A percentile compares a stretch with the other conserved stretches of the same genome.
Evolutionary conservation across 805 yeast genomes (phyloP).

Genomic region (Saccharomycopsis fibuligera): DNA sequence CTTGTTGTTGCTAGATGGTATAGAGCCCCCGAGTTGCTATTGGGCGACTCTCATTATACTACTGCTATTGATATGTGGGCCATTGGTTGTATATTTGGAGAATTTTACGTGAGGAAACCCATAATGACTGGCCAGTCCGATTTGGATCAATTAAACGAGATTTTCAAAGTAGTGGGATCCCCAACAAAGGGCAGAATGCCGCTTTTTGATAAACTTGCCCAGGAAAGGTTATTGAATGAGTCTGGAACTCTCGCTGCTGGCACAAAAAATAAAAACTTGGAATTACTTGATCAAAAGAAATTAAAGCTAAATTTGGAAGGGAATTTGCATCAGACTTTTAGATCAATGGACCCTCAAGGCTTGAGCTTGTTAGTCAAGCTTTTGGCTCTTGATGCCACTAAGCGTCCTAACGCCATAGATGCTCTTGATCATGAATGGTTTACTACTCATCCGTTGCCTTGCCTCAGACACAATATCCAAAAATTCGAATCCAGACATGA

Average conservation of each 20-base stretch:
- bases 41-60: slow-evolving; percentile 82
- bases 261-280: background rate
- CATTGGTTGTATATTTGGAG: slow-evolving; percentile 92
- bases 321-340: slow-evolving; percentile 45
- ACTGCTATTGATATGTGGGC: slow-evolving; percentile 99
- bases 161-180: slow-evolving; percentile 77
- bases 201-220: slow-evolving; percentile 15
- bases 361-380: slow-evolving; percentile 54
- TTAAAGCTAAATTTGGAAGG: slow-evolving; percentile 28
- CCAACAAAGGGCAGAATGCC: slow-evolving; percentile 38
- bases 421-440: slow-evolving; percentile 73
- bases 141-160: slow-evolving; percentile 75
- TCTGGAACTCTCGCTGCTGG: background rate
- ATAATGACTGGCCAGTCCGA: slow-evolving; percentile 82
- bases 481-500: slow-evolving; percentile 85
- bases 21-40: slow-evolving; percentile 86
- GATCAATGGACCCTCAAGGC: slow-evolving; percentile 36
- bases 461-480: slow-evolving; percentile 48
- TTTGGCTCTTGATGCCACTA: slow-evolving; percentile 61
- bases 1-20: slow-evolving; percentile 96
- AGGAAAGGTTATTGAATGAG: slow-evolving; percentile 10
- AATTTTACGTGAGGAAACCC: slow-evolving; percentile 75
- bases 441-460: slow-evolving; percentile 58
- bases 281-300: slow-evolving; percentile 10
- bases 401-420: slow-evolving; percentile 70